phyloP scores from a whole-genome alignment of 2,329 filamentous ascomycete species.

The Fusarium annulatum region DNA sequence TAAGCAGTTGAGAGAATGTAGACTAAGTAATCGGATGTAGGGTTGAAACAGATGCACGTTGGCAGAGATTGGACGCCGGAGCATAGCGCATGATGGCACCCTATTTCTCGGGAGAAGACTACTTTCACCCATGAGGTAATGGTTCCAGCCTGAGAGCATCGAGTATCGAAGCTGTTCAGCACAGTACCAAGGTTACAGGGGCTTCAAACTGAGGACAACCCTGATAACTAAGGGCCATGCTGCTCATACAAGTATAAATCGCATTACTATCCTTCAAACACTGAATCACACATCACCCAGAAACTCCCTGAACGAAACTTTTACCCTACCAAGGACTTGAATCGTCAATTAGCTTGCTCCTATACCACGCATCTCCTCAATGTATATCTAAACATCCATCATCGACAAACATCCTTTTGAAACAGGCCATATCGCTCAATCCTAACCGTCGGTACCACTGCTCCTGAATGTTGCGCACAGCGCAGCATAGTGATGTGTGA shows the following conservation, averaged over 20 bases:
- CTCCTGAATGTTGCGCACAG: slow-evolving; percentile 95
- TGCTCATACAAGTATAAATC: background rate
- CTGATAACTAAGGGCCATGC: background rate
- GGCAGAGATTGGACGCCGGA: background rate
- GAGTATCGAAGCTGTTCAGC: background rate
- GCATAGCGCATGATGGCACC: background rate
- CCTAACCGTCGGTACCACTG: slow-evolving; percentile 85
- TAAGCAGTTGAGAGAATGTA: background rate
- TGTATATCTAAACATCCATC: slow-evolving; percentile 24
- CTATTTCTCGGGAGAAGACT: background rate
- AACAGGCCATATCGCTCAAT: slow-evolving; percentile 7
- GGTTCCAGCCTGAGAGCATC: background rate
- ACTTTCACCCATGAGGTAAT: background rate
- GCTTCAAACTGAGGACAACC: background rate
- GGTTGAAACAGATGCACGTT: background rate
- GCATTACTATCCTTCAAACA: background rate
- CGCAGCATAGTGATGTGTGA: slow-evolving; percentile 96
- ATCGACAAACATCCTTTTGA: slow-evolving; percentile 1
- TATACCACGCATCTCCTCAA: slow-evolving; percentile 10
- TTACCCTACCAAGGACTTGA: slow-evolving; percentile 22
- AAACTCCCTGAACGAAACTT: slow-evolving; percentile 14
- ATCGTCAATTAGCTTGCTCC: slow-evolving; percentile 33
- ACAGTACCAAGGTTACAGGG: background rate
- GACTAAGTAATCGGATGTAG: background rate
- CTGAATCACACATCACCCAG: background rate